These are phyloP conservation scores for Wickerhamomyces hampshirensis DNA, from an alignment of 805 yeast species.

Conservation along the genomic window DNA sequence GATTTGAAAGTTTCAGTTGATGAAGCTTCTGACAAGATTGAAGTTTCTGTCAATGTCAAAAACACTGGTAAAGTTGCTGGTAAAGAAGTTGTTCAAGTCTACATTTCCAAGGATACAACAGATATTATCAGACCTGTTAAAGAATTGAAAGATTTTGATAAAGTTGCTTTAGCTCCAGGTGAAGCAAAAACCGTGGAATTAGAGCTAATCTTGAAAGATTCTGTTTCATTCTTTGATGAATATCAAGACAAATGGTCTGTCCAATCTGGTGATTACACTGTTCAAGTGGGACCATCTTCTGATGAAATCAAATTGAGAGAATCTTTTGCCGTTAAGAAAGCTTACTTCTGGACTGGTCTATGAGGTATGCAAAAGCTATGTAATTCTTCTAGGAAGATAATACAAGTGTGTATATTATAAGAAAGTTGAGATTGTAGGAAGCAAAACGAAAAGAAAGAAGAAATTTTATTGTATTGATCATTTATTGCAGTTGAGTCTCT, in stretches of 20 bases:
- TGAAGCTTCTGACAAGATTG: slow-evolving; percentile 22
- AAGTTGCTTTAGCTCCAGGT: slow-evolving; percentile 42
- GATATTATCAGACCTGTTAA: slow-evolving; percentile 46
- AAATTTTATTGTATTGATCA: too few species aligned
- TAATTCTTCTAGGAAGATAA: too few species aligned
- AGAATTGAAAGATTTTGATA: slow-evolving; percentile 56
- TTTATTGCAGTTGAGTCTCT: neutral
- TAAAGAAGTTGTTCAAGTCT: slow-evolving; percentile 52
- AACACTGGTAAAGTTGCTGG: slow-evolving; percentile 48
- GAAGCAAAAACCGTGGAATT: slow-evolving; percentile 34
- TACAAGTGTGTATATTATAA: too few species aligned
- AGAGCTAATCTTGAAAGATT: slow-evolving; percentile 39
- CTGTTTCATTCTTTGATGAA: slow-evolving; percentile 50
- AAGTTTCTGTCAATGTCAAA: slow-evolving; percentile 35
- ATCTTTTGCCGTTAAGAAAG: slow-evolving; percentile 19
- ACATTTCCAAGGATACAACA: slow-evolving; percentile 34
- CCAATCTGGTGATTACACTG: slow-evolving; percentile 46
- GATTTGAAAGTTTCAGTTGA: slow-evolving; percentile 31
- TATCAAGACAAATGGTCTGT: slow-evolving; percentile 44
- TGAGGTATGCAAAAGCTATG: slow-evolving; percentile 2
- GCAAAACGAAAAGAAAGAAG: too few species aligned
- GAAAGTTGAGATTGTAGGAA: too few species aligned
- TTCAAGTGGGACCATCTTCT: slow-evolving; percentile 40
- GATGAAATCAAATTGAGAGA: slow-evolving; percentile 25
- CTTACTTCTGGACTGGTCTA: slow-evolving; percentile 23